Percentiles rank a stretch among this genome's conserved stretches.
These are phyloP conservation scores for Erigeron canadensis DNA, from an alignment of 129 eudicot genomes.

Conservation along the genomic window DNA sequence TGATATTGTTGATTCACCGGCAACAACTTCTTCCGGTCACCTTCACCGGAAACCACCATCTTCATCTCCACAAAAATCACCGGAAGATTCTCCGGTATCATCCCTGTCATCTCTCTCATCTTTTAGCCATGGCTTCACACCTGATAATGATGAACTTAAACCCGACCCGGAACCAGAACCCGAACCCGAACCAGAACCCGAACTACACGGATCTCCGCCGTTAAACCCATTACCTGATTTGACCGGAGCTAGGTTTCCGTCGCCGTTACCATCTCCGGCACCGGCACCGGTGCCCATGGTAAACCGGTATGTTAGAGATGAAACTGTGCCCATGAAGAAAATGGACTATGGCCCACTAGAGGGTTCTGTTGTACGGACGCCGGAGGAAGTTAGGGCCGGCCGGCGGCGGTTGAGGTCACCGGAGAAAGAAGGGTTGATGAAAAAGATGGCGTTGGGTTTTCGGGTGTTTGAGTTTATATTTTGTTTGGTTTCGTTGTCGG, in stretches of 20 bases:
- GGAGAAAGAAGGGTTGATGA: conserved; percentile 50
- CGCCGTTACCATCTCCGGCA: conserved; percentile 3
- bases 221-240: conserved; percentile 36
- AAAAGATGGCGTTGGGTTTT: conserved; percentile 69
- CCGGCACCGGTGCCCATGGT: conserved; percentile 38
- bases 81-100: conserved; percentile 33
- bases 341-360: conserved; percentile 34
- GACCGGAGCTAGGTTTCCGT: conserved; percentile 24
- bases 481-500: conserved; percentile 77
- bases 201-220: conserved; percentile 24
- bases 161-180: neutral
- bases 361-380: conserved; percentile 30
- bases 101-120: conserved; percentile 40
- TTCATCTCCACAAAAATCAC: conserved; percentile 37
- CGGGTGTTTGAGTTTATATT: conserved; percentile 64
- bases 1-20: conserved; percentile 16
- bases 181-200: neutral
- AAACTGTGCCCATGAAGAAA: conserved; percentile 38
- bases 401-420: conserved; percentile 32
- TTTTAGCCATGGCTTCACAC: conserved; percentile 42
- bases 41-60: conserved; percentile 34
- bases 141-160: conserved; percentile 28
- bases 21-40: conserved; percentile 27
- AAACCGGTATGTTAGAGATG: conserved; percentile 38
- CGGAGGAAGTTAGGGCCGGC: conserved; percentile 30